Evolutionary conservation across 176 grass and related monocot genomes (phyloP).

Genomic region (Cenchrus fungigraminus): DNA sequence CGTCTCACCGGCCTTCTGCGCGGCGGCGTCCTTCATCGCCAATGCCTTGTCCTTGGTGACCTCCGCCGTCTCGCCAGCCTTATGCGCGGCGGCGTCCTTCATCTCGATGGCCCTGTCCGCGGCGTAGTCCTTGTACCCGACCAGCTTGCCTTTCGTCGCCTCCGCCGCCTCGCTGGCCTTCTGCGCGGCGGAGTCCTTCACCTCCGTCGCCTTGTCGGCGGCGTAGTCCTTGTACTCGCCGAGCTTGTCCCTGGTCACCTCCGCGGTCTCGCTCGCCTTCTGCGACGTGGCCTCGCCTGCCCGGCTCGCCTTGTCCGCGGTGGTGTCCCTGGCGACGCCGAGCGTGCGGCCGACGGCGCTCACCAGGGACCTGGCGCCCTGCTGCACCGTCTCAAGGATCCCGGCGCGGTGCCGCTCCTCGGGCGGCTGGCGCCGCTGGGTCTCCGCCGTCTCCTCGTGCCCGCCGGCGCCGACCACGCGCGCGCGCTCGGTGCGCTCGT

Average conservation of each 20-base stretch:
- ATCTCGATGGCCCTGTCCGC: background rate
- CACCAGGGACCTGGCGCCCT: background rate
- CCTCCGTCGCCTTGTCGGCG: background rate
- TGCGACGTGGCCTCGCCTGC: constrained; percentile 2
- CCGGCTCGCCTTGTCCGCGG: background rate
- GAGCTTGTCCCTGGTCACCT: constrained; percentile 20
- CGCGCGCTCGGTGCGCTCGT: constrained; percentile 35
- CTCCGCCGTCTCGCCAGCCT: background rate
- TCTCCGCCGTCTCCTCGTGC: background rate
- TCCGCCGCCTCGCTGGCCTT: background rate
- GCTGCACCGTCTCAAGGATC: constrained; percentile 42
- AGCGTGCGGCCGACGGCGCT: constrained; percentile 34
- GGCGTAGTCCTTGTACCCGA: constrained; percentile 31
- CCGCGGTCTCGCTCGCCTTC: background rate
- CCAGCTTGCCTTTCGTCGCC: background rate
- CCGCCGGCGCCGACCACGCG: background rate
- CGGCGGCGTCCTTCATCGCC: background rate
- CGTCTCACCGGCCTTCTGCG: background rate
- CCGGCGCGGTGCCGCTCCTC: constrained; percentile 28
- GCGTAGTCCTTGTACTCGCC: constrained; percentile 34
- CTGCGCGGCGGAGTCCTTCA: background rate
- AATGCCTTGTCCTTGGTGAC: background rate
- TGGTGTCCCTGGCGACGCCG: constrained; percentile 34
- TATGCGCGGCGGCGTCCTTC: background rate
- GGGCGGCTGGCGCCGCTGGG: background rate